A percentile compares a stretch with the other conserved stretches of the same genome.
Evolutionary conservation across 2,329 filamentous ascomycete genomes (phyloP).

Genomic region (Ophioceras dolichostomum): DNA sequence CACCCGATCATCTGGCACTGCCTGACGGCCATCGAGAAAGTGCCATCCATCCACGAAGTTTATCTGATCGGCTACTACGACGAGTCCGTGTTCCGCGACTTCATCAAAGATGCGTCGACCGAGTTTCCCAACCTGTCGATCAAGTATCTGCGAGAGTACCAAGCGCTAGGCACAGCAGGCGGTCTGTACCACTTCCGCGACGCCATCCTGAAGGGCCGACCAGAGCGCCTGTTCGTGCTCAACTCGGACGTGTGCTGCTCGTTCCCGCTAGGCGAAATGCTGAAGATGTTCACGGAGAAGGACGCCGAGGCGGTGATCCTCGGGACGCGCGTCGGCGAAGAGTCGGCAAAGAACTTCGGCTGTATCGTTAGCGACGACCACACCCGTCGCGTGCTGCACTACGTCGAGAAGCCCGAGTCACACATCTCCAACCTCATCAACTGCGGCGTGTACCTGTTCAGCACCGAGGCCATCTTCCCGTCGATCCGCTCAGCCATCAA

Average conservation of each 20-base stretch:
- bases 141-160: constrained; percentile 95
- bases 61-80: constrained; percentile 99
- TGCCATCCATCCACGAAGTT: constrained; percentile 86
- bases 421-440: constrained; percentile 99
- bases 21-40: constrained; percentile 80
- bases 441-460: constrained; percentile 96
- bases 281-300: constrained; percentile 85
- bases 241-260: constrained; percentile 99
- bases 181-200: constrained; percentile 99
- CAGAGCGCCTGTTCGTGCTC: constrained; percentile 91
- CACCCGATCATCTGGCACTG: constrained; percentile 99
- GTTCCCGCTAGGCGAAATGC: constrained; percentile 93
- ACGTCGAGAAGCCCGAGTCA: constrained; percentile 97
- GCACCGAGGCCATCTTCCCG: constrained; percentile 91
- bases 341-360: constrained; percentile 90
- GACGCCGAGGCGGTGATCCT: constrained; percentile 95
- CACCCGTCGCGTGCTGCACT: constrained; percentile 91
- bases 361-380: constrained; percentile 94
- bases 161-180: constrained; percentile 88
- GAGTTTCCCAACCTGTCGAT: constrained; percentile 83
- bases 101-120: constrained; percentile 81
- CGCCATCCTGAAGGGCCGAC: constrained; percentile 90
- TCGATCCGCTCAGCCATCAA: constrained; percentile 92
- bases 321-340: constrained; percentile 80
- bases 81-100: constrained; percentile 91